These are phyloP conservation scores for Euphorbia peplus DNA, from an alignment of 345 rosid species.

Conservation along the genomic window DNA sequence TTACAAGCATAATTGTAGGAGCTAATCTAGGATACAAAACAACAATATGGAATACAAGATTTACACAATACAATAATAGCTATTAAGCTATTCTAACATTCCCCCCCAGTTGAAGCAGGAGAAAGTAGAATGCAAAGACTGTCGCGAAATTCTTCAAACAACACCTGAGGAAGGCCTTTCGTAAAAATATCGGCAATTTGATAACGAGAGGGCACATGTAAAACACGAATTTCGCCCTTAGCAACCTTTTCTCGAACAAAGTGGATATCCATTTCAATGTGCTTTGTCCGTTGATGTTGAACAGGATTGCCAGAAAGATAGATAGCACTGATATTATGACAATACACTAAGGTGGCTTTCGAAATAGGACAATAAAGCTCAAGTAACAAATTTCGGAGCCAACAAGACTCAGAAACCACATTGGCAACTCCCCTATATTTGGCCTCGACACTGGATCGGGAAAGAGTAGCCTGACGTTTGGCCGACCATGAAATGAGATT, in stretches of 20 bases:
- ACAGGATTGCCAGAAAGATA: neutral
- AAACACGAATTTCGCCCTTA: neutral
- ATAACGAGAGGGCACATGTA: neutral
- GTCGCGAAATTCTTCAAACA: neutral
- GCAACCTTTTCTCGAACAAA: neutral
- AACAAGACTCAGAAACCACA: neutral
- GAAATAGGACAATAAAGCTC: neutral
- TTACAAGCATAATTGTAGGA: no score
- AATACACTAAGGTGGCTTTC: neutral
- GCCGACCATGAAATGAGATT: neutral
- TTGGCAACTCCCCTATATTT: neutral
- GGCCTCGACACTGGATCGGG: neutral
- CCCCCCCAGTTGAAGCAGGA: neutral
- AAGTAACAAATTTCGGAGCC: neutral
- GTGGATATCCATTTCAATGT: slow-evolving; percentile 4
- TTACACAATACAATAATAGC: neutral
- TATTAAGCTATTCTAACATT: no score
- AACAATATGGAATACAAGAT: no score
- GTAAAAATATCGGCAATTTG: neutral
- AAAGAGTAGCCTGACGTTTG: neutral
- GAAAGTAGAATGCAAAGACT: neutral
- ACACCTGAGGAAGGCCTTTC: neutral
- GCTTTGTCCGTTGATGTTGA: neutral
- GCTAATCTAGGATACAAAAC: no score
- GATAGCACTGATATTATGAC: neutral